Percentiles rank a stretch among this genome's conserved stretches.
phyloP scores from a whole-genome alignment of 345 rosid species.

The Populus ilicifolia region DNA sequence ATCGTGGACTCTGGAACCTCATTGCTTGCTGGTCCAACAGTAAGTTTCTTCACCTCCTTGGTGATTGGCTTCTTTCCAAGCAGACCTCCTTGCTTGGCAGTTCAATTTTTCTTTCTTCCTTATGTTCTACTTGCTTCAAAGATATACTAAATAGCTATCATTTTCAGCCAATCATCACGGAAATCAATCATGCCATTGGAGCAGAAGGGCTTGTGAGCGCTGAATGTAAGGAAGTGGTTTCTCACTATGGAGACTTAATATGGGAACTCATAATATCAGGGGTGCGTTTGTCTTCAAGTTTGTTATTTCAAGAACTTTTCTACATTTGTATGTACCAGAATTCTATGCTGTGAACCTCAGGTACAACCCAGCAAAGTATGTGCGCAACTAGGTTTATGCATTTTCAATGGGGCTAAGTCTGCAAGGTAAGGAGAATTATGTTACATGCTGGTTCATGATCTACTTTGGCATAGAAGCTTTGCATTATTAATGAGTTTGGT shows the following conservation, averaged over 20 bases:
- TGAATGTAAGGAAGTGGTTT: constrained; percentile 63
- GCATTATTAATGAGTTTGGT: neutral
- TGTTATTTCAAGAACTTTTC: neutral
- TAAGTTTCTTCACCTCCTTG: constrained; percentile 19
- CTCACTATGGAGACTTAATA: constrained; percentile 65
- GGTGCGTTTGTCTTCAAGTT: constrained; percentile 30
- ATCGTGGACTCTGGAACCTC: constrained; percentile 80
- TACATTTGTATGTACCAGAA: neutral
- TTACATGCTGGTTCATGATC: neutral
- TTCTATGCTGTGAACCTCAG: constrained; percentile 26
- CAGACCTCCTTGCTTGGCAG: neutral
- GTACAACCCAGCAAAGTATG: constrained; percentile 55
- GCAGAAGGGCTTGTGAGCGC: constrained; percentile 63
- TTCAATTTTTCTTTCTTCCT: neutral
- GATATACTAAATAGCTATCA: constrained; percentile 1
- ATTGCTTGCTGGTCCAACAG: constrained; percentile 77
- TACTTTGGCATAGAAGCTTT: neutral
- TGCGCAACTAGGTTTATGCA: constrained; percentile 56
- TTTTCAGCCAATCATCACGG: constrained; percentile 54
- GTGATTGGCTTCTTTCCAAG: neutral
- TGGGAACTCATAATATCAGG: constrained; percentile 71
- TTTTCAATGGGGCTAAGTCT: constrained; percentile 20
- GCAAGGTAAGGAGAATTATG: constrained; percentile 31
- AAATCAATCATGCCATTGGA: constrained; percentile 78
- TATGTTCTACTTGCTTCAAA: neutral